These are phyloP conservation scores for Ambrosiella cleistominuta DNA, from an alignment of 2,329 filamentous ascomycete species.

Conservation along the genomic window DNA sequence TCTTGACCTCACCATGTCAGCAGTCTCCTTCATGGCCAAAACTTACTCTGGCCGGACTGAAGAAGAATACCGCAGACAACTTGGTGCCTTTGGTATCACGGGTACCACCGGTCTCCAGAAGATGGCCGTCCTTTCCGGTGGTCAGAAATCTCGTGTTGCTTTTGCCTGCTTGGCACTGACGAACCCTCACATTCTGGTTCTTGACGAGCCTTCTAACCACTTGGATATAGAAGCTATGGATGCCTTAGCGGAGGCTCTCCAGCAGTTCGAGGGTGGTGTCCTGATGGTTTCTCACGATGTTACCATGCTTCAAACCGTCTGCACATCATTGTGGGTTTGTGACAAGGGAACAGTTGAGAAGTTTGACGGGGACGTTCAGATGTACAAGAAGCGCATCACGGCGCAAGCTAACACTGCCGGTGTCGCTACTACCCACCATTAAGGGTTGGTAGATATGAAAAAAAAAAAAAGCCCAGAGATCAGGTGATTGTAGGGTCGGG, in stretches of 20 bases:
- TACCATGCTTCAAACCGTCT: conserved; percentile 94
- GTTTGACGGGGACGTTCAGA: conserved; percentile 85
- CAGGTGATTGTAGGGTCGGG: background rate
- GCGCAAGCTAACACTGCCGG: conserved; percentile 77
- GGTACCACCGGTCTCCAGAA: conserved; percentile 94
- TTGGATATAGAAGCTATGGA: conserved; percentile 99
- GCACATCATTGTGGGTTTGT: conserved; percentile 89
- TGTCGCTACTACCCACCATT: conserved; percentile 54
- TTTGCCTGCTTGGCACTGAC: conserved; percentile 90
- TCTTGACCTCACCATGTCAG: conserved; percentile 71
- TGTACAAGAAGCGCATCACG: conserved; percentile 92
- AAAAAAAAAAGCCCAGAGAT: background rate
- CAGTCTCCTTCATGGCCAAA: conserved; percentile 92
- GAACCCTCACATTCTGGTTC: conserved; percentile 91
- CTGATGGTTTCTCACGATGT: conserved; percentile 99
- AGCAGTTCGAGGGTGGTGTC: conserved; percentile 81
- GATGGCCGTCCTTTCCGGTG: conserved; percentile 84
- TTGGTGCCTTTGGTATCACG: conserved; percentile 79
- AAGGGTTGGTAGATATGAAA: conserved; percentile 4
- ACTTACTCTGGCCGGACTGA: conserved; percentile 79
- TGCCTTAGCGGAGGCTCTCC: conserved; percentile 67
- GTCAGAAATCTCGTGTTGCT: conserved; percentile 94
- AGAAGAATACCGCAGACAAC: conserved; percentile 88
- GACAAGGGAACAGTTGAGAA: conserved; percentile 88
- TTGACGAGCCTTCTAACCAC: conserved; percentile 97